Conservation (phyloP, 345 rosid species). For the Heritiera littoralis region DNA sequence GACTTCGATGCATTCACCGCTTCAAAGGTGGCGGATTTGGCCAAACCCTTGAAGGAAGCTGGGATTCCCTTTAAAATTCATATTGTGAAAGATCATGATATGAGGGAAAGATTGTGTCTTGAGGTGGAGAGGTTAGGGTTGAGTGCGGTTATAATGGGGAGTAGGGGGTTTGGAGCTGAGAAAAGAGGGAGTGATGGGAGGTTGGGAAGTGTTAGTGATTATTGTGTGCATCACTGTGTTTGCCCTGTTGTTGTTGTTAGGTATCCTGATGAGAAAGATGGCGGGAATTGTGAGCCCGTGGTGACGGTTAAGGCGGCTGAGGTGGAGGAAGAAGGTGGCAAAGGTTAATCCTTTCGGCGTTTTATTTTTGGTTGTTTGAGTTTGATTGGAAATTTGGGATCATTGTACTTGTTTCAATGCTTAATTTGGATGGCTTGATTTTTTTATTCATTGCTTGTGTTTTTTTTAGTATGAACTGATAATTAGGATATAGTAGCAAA, state of each 20-base stretch:
- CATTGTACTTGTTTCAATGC: neutral
- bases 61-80: slow-evolving; percentile 86
- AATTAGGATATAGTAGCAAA: neutral
- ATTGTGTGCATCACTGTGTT: slow-evolving; percentile 85
- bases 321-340: slow-evolving; percentile 30
- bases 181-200: slow-evolving; percentile 72
- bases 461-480: neutral
- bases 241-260: slow-evolving; percentile 92
- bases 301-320: slow-evolving; percentile 39
- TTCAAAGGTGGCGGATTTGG: slow-evolving; percentile 69
- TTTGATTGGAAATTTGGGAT: neutral
- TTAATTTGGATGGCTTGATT: neutral
- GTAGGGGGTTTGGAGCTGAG: slow-evolving; percentile 86
- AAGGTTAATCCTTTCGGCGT: slow-evolving; percentile 35
- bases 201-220: slow-evolving; percentile 92
- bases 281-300: slow-evolving; percentile 35
- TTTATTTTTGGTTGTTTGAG: neutral
- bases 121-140: slow-evolving; percentile 81
- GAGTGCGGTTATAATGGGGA: slow-evolving; percentile 88
- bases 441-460: slow-evolving; percentile 2
- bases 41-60: slow-evolving; percentile 79
- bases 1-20: slow-evolving; percentile 76
- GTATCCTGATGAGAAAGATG: slow-evolving; percentile 70
- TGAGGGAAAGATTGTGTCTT: slow-evolving; percentile 90
- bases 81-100: slow-evolving; percentile 90